Conservation (phyloP, 2,329 filamentous ascomycete species). For the Aspergillus tamarii region DNA sequence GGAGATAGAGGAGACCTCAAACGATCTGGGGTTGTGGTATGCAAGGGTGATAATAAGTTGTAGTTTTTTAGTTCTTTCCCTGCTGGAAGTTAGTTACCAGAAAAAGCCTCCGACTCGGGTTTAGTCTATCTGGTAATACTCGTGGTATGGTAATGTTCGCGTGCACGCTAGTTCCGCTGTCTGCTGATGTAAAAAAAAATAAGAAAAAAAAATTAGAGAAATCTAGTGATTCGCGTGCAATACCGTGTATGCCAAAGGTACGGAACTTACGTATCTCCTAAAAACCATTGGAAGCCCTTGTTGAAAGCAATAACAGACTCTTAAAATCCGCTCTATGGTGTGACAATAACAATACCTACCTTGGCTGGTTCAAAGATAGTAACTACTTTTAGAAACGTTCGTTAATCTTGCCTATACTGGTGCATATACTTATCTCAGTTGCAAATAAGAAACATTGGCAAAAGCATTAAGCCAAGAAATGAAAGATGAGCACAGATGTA, state of each 20-base stretch:
- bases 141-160: neutral
- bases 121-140: neutral
- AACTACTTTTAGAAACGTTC: neutral
- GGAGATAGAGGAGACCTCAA: conserved; percentile 1
- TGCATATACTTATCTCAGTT: neutral
- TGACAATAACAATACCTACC: too few relatives aligned
- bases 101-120: neutral
- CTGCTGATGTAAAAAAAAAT: neutral
- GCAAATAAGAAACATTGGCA: neutral
- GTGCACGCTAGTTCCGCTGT: neutral
- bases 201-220: neutral
- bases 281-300: neutral
- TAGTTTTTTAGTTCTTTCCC: conserved; percentile 3
- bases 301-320: neutral
- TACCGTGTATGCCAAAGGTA: neutral
- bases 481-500: neutral
- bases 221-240: neutral
- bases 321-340: too few relatives aligned
- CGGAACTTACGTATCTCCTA: neutral
- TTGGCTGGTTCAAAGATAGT: neutral
- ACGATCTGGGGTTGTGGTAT: neutral
- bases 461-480: neutral
- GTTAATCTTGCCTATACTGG: neutral
- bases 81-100: neutral
- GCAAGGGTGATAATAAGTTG: conserved; percentile 2